A percentile compares a stretch with the other conserved stretches of the same genome.
These are phyloP conservation scores for Cryptomeria japonica DNA, from an alignment of 75 land plant species.

Conservation along the genomic window DNA sequence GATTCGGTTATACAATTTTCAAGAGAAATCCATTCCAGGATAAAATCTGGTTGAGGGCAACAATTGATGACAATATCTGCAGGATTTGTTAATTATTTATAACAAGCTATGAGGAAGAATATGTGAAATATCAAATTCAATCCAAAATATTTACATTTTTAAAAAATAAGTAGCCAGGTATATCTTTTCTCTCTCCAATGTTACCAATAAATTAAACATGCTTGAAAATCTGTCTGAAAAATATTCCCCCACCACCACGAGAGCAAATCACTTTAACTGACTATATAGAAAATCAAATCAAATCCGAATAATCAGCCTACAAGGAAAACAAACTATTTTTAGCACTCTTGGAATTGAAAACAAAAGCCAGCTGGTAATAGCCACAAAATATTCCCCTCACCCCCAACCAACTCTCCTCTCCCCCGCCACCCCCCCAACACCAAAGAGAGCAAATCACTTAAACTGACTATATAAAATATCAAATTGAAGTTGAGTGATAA, in stretches of 20 bases:
- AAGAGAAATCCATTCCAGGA: not conserved
- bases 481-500: not conserved
- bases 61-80: not conserved
- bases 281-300: too few relatives aligned
- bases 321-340: not conserved
- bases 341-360: not conserved
- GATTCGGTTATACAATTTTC: not conserved
- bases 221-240: not conserved
- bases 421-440: too few relatives aligned
- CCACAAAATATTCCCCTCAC: not conserved
- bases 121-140: not conserved
- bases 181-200: not conserved
- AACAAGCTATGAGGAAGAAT: not conserved
- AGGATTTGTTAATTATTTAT: not conserved
- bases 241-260: not conserved
- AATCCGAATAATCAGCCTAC: not conserved
- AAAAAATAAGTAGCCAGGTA: not conserved
- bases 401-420: too few relatives aligned
- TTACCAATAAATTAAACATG: not conserved
- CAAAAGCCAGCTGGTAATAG: not conserved
- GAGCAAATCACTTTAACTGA: too few relatives aligned
- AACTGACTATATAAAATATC: not conserved
- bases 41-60: not conserved
- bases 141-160: not conserved
- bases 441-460: not conserved